These are phyloP conservation scores for Alternaria gansuensis DNA, from an alignment of 2,329 filamentous ascomycete species.

Conservation along the genomic window DNA sequence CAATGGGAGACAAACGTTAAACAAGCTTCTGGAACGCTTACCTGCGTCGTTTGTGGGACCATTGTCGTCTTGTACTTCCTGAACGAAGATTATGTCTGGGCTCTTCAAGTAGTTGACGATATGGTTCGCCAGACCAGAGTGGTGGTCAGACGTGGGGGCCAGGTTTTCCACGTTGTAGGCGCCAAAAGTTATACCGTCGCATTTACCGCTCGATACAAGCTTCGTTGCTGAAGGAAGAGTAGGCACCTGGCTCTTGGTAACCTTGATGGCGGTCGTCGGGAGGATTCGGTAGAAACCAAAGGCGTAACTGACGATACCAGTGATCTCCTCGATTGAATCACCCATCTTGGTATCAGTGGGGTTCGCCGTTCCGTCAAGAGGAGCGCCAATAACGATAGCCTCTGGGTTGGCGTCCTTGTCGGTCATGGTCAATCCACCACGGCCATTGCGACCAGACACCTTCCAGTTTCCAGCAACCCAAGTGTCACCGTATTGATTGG, in stretches of 20 bases:
- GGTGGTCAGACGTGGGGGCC: slow-evolving; percentile 63
- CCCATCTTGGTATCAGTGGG: slow-evolving; percentile 69
- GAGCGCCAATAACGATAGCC: slow-evolving; percentile 69
- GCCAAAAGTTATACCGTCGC: slow-evolving; percentile 69
- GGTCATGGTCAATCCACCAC: slow-evolving; percentile 71
- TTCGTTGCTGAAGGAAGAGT: slow-evolving; percentile 61
- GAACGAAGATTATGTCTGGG: slow-evolving; percentile 72
- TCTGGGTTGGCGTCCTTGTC: slow-evolving; percentile 73
- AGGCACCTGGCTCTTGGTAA: slow-evolving; percentile 58
- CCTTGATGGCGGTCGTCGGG: slow-evolving; percentile 66
- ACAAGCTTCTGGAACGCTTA: slow-evolving; percentile 35
- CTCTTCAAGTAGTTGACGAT: slow-evolving; percentile 70
- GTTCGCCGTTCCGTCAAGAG: slow-evolving; percentile 71
- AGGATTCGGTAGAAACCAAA: slow-evolving; percentile 76
- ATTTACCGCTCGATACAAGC: slow-evolving; percentile 65
- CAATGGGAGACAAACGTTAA: background rate
- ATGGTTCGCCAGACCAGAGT: slow-evolving; percentile 68
- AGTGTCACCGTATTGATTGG: slow-evolving; percentile 72
- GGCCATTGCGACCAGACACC: slow-evolving; percentile 68
- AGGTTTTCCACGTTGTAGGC: slow-evolving; percentile 78
- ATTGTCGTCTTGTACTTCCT: slow-evolving; percentile 75
- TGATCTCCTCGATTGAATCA: slow-evolving; percentile 71
- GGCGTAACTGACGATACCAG: slow-evolving; percentile 70
- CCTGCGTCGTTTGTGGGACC: slow-evolving; percentile 68
- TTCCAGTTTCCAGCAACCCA: slow-evolving; percentile 74